These are phyloP conservation scores for Epichloe typhina DNA, from an alignment of 2,329 filamentous ascomycete species.

Conservation along the genomic window DNA sequence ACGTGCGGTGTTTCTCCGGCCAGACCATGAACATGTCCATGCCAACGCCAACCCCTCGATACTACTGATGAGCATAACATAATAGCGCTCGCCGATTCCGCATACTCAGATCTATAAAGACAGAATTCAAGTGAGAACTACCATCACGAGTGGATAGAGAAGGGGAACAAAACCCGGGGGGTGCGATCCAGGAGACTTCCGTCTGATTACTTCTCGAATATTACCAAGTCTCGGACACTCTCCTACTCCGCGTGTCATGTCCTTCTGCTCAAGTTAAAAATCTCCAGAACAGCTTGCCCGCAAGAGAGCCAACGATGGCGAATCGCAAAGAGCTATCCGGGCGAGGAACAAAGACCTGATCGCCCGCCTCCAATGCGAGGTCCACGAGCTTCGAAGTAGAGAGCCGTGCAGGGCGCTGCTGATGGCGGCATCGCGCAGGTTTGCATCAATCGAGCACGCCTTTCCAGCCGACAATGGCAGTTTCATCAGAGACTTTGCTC, in stretches of 20 bases:
- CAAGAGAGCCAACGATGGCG: conserved; percentile 4
- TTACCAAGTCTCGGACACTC: no score
- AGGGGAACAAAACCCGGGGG: no score
- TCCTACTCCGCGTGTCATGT: no score
- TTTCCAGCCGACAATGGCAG: no score
- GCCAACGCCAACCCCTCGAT: background rate
- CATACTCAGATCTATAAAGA: background rate
- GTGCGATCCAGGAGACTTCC: no score
- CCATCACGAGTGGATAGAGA: no score
- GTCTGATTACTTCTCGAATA: no score
- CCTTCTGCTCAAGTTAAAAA: no score
- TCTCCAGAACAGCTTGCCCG: conserved; percentile 1
- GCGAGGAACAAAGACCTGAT: conserved; percentile 2
- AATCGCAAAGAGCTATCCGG: conserved; percentile 2
- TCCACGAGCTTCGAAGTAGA: conserved; percentile 1
- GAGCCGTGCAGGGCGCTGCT: background rate
- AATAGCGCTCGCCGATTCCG: background rate
- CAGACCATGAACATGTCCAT: background rate
- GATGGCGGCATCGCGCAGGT: background rate
- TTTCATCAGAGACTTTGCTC: no score
- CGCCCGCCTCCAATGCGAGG: background rate
- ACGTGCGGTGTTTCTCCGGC: background rate
- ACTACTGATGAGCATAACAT: background rate
- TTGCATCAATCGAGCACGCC: background rate
- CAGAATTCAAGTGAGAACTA: no score